Percentiles rank a stretch among this genome's conserved stretches.
Evolutionary conservation across 805 yeast species (phyloP).

Genomic region (Ogataea populi-albae): DNA sequence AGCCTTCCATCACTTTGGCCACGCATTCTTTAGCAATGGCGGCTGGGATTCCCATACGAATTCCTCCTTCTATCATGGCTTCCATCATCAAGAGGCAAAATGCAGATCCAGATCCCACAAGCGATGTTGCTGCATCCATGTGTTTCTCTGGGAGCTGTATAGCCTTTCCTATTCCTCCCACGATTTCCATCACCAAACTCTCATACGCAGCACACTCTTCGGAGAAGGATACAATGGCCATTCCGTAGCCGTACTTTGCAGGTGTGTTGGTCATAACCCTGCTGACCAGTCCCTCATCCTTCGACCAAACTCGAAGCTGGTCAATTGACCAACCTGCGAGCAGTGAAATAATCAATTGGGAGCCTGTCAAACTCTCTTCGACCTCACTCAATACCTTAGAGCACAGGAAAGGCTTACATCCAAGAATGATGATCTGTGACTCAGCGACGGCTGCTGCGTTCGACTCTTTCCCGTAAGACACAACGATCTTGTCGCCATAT

Average conservation of each 20-base stretch:
- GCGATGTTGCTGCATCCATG: slow-evolving; percentile 94
- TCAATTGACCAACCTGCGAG: slow-evolving; percentile 91
- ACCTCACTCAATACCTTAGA: slow-evolving; percentile 56
- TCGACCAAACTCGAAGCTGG: slow-evolving; percentile 53
- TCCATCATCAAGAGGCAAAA: slow-evolving; percentile 87
- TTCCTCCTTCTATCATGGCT: slow-evolving; percentile 90
- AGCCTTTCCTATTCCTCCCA: slow-evolving; percentile 65
- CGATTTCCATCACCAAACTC: slow-evolving; percentile 49
- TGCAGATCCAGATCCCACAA: slow-evolving; percentile 97
- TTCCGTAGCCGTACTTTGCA: slow-evolving; percentile 87
- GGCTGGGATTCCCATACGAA: slow-evolving; percentile 89
- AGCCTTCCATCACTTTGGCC: slow-evolving; percentile 90
- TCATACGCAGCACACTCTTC: slow-evolving; percentile 43
- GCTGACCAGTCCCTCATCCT: slow-evolving; percentile 48
- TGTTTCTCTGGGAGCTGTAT: slow-evolving; percentile 78
- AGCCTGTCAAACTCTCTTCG: slow-evolving; percentile 38
- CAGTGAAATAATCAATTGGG: slow-evolving; percentile 58
- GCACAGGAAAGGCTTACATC: slow-evolving; percentile 83
- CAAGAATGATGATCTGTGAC: slow-evolving; percentile 73
- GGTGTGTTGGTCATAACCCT: slow-evolving; percentile 99
- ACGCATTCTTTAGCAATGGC: slow-evolving; percentile 82
- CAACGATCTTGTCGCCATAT: slow-evolving; percentile 52
- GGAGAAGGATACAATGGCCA: slow-evolving; percentile 87
- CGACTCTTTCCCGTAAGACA: slow-evolving; percentile 42
- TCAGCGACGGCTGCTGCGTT: slow-evolving; percentile 58